A percentile compares a stretch with the other conserved stretches of the same genome.
These are phyloP conservation scores for Mycothermus thermophilus DNA, from an alignment of 495 filamentous ascomycete species.

Conservation along the genomic window DNA sequence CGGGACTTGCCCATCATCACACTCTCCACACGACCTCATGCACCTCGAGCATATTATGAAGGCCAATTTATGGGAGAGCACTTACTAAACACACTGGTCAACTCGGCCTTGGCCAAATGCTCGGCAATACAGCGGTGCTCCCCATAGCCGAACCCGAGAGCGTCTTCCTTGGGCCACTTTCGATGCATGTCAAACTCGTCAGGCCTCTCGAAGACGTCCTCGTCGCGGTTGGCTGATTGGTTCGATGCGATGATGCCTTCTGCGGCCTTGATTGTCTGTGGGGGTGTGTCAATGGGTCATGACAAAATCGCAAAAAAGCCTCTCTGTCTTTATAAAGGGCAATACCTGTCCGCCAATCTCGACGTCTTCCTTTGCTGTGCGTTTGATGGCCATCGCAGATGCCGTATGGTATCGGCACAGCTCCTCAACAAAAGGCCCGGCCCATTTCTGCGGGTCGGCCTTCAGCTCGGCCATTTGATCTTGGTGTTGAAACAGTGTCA, in stretches of 20 bases:
- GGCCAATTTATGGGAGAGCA: not conserved
- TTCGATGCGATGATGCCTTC: conserved; percentile 36
- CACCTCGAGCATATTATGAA: no score
- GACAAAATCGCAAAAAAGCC: not conserved
- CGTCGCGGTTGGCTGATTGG: conserved; percentile 34
- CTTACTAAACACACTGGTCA: conserved; percentile 28
- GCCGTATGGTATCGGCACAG: conserved; percentile 33
- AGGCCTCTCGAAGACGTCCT: conserved; percentile 26
- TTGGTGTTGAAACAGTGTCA: conserved; percentile 27
- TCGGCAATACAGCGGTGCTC: conserved; percentile 33
- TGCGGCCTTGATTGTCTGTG: conserved; percentile 21
- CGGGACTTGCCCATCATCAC: no score
- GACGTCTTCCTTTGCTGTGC: conserved; percentile 32
- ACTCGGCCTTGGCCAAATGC: conserved; percentile 25
- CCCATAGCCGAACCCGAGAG: conserved; percentile 32
- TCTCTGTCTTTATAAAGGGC: no score
- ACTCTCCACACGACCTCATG: no score
- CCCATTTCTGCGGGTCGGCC: conserved; percentile 17
- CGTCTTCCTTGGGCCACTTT: conserved; percentile 20
- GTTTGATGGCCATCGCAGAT: conserved; percentile 28
- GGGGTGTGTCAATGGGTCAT: not conserved
- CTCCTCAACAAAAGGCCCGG: conserved; percentile 28
- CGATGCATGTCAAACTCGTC: conserved; percentile 31
- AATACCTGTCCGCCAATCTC: conserved; percentile 24
- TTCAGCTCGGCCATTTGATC: conserved; percentile 25